phyloP scores from a whole-genome alignment of 225 moss, liverwort and hornwort species.

The Neckera pumila region DNA sequence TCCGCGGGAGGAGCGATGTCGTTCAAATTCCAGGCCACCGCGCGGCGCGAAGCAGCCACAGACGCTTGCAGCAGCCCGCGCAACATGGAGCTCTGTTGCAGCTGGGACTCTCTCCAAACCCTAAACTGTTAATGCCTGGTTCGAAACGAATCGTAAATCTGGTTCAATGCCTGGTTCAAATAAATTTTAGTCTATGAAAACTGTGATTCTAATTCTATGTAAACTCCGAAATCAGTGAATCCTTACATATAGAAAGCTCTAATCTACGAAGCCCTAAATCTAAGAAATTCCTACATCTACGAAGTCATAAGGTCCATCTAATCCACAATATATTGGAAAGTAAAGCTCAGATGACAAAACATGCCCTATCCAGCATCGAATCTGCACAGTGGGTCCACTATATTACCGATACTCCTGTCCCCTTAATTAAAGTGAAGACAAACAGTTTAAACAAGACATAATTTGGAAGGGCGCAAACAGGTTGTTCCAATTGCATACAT shows the following conservation, averaged over 20 bases:
- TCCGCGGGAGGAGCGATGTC: conserved; percentile 78
- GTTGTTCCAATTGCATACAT: not conserved
- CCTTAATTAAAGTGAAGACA: not conserved
- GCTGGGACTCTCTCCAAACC: not conserved
- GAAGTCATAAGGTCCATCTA: not conserved
- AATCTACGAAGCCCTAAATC: not conserved
- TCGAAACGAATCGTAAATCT: not conserved
- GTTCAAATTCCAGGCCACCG: conserved; percentile 73
- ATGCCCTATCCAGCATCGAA: not conserved
- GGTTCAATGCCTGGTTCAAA: not conserved
- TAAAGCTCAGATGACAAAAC: not conserved
- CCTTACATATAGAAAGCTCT: not conserved
- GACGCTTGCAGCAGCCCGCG: conserved; percentile 29
- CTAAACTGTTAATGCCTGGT: not conserved
- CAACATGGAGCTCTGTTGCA: conserved; percentile 16
- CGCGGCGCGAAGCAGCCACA: conserved; percentile 42
- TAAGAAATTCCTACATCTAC: not conserved
- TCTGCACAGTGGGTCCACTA: not conserved
- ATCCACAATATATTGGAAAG: not conserved
- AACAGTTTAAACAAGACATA: not conserved
- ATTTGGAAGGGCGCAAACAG: not conserved
- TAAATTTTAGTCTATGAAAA: not conserved
- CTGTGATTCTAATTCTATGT: not conserved
- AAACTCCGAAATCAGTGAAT: not conserved
- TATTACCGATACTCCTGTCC: not conserved